Base-by-base conservation (phyloP, 805 yeast species). In the Zygoascus flipseniorum region DNA sequence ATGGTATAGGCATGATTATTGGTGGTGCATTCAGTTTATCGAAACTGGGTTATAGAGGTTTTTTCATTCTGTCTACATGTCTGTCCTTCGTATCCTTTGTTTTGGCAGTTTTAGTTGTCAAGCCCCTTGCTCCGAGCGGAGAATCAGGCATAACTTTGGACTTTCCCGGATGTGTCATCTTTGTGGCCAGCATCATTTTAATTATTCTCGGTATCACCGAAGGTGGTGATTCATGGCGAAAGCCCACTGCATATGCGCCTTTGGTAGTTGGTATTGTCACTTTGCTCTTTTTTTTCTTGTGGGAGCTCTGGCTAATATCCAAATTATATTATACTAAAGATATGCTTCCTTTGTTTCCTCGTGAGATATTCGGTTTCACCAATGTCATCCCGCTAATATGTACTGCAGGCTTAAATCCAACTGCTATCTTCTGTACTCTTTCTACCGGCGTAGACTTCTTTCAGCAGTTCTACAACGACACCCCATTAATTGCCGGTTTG, bases 281-380 rank as follows among this genome's bases (percentile, higher is more conserved):
- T 16, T 48, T 72, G 2, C 18, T 64, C 5, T 31, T 51, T 5
- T 66, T 62, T 42, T 57, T 68, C 28, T 13, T 43, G 18, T 43
- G 45, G 45, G 45, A 43, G 11, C 14, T 13, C 14, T 43, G 26
- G 19, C 18, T 43, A 4, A 43, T 43, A 13, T 14, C 14, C 4
- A 16, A n/a, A n/a, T 14, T 43, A 11, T 5, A 9, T 14, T 43
- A 16, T 18, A 43, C 45, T 8, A 43, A 43, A 43, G 26, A 9
- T 16, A 43, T 43, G 45, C 45, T 16, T 5, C 45, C 19, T 13
- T 43, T 43, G 26, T n/a, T 43, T n/a, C 45, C 45, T 43, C 26
- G 19, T 4, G 26, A n/a, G 45, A 43, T 43, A 13, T 9, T 11
- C 14, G 14, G 26, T 16, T 5, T 43, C 26, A n/a, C 45, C 14